Percentiles rank a stretch among this genome's conserved stretches.
Conservation (phyloP, 345 rosid genomes). For the Eucalyptus cloeziana region DNA sequence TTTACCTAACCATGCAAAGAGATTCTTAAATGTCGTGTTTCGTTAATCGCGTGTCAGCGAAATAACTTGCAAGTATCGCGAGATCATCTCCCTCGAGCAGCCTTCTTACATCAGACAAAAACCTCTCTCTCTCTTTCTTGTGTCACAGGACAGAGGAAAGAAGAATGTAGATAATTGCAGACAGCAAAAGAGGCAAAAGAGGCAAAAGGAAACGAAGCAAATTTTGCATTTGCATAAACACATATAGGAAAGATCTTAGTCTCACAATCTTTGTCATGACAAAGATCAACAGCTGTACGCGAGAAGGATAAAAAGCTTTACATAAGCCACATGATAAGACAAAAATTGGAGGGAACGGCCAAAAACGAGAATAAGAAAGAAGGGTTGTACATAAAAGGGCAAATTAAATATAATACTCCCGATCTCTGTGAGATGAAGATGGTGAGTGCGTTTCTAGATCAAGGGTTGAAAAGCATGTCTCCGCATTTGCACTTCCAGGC, state of each 20-base stretch:
- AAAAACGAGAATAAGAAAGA: neutral
- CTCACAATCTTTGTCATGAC: neutral
- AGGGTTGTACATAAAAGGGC: neutral
- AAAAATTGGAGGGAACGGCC: neutral
- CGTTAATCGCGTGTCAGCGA: neutral
- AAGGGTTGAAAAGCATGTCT: slow-evolving; percentile 39
- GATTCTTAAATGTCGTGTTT: neutral
- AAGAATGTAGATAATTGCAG: neutral
- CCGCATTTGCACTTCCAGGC: slow-evolving; percentile 79
- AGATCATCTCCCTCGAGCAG: neutral
- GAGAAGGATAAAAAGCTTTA: neutral
- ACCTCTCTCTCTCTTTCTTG: neutral
- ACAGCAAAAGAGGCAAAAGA: neutral
- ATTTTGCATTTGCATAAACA: neutral
- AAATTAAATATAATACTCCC: neutral
- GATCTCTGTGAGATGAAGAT: neutral
- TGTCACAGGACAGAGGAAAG: neutral
- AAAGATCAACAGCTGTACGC: neutral
- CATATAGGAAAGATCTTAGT: neutral
- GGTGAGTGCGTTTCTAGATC: neutral
- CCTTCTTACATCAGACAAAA: neutral
- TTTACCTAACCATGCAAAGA: neutral
- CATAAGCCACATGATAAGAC: neutral
- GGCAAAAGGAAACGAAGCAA: neutral
- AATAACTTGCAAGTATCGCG: neutral